Evolutionary conservation across 352 stramenopile genomes (phyloP).

Genomic region (Aphanomyces euteiches): DNA sequence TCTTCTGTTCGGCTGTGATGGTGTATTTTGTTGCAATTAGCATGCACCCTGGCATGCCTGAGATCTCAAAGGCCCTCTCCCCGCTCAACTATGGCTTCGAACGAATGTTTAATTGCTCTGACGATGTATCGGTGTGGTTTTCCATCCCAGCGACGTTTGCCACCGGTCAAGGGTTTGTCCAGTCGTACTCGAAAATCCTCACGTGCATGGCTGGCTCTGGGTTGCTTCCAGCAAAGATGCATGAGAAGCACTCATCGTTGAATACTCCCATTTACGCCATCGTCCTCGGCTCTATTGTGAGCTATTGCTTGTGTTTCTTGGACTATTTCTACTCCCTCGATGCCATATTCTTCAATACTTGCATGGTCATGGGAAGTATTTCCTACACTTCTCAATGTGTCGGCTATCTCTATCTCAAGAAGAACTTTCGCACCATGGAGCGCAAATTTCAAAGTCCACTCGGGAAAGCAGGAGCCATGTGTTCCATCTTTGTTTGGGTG

Average conservation of each 20-base stretch:
- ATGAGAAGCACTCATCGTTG: constrained; percentile 18
- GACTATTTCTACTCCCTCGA: constrained; percentile 34
- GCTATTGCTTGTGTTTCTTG: constrained; percentile 33
- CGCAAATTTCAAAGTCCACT: constrained; percentile 32
- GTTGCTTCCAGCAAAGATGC: constrained; percentile 39
- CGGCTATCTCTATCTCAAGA: constrained; percentile 17
- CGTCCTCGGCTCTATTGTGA: constrained; percentile 30
- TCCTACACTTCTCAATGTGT: constrained; percentile 35
- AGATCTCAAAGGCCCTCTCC: not conserved
- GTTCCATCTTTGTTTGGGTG: constrained; percentile 28
- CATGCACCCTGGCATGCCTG: constrained; percentile 12
- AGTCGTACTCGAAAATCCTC: constrained; percentile 53
- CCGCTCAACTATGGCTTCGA: constrained; percentile 10
- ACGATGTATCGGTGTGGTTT: constrained; percentile 34
- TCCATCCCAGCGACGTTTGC: constrained; percentile 50
- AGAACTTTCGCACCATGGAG: constrained; percentile 13
- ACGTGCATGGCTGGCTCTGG: constrained; percentile 43
- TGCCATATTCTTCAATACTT: constrained; percentile 31
- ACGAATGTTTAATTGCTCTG: constrained; percentile 1
- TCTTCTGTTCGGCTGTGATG: constrained; percentile 19
- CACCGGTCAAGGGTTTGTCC: constrained; percentile 50
- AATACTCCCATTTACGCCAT: constrained; percentile 35
- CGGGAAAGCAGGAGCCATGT: constrained; percentile 27
- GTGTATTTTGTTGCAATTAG: constrained; percentile 32
- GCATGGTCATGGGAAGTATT: constrained; percentile 27